Evolutionary conservation across 164 flowering plant genomes (phyloP).

Genomic region (Tetracentron sinense): DNA sequence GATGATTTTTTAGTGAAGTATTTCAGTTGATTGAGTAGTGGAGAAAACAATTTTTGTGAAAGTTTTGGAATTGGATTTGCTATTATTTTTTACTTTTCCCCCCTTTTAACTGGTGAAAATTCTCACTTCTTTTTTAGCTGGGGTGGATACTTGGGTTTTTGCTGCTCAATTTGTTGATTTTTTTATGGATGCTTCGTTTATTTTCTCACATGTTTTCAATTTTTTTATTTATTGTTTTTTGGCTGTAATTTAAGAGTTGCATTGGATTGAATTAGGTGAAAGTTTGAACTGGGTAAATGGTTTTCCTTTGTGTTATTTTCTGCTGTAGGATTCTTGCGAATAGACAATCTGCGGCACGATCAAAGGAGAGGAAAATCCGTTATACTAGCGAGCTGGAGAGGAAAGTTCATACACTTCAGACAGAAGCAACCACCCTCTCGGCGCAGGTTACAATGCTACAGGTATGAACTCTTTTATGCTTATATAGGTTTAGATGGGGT

Average conservation of each 20-base stretch:
- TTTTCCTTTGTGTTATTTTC: not conserved
- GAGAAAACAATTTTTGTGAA: not conserved
- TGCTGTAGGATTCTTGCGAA: constrained; percentile 80
- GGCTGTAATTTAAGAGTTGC: too few species aligned
- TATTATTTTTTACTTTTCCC: not conserved
- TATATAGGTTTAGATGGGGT: not conserved
- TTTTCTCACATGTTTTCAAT: too few species aligned
- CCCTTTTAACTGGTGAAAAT: not conserved
- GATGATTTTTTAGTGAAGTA: too few species aligned
- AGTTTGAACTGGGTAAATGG: too few species aligned
- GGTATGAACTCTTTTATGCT: constrained; percentile 35
- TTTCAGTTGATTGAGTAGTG: too few species aligned
- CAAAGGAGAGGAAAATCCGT: constrained; percentile 82
- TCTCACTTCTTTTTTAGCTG: not conserved
- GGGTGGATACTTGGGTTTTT: too few species aligned
- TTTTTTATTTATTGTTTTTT: too few species aligned
- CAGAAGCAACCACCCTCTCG: constrained; percentile 79
- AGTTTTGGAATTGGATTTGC: not conserved
- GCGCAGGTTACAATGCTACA: constrained; percentile 83
- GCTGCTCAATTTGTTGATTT: too few species aligned
- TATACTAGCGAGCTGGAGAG: constrained; percentile 80
- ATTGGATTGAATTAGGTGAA: too few species aligned
- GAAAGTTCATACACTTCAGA: constrained; percentile 82
- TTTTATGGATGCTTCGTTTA: too few species aligned
- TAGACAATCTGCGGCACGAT: constrained; percentile 93